phyloP scores from a whole-genome alignment of 1,284 basidiomycete species.

The Trichosporon asahii region DNA sequence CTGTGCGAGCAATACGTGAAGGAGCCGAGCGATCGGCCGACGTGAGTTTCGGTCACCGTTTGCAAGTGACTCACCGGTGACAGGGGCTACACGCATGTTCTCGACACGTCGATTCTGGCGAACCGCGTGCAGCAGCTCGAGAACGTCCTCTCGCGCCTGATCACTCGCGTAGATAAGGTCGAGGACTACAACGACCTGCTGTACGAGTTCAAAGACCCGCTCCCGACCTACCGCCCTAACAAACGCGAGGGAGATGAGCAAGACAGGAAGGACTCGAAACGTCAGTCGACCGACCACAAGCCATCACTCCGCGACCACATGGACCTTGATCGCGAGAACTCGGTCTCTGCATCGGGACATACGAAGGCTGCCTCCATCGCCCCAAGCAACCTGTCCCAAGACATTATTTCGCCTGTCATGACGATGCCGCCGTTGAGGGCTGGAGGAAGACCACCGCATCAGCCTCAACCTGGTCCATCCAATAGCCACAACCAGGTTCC shows the following conservation, averaged over 20 bases:
- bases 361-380: slow-evolving; percentile 2
- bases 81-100: slow-evolving; percentile 32
- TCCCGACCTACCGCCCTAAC: slow-evolving; percentile 19
- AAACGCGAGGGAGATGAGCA: slow-evolving; percentile 14
- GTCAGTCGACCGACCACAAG: background rate
- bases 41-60: slow-evolving; percentile 15
- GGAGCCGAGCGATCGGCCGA: slow-evolving; percentile 24
- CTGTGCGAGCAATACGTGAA: slow-evolving; percentile 26
- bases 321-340: slow-evolving; percentile 4
- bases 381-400: background rate
- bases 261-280: slow-evolving; percentile 1
- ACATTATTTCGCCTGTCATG: slow-evolving; percentile 13
- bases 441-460: background rate
- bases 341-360: background rate
- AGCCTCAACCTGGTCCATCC: background rate
- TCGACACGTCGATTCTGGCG: slow-evolving; percentile 27
- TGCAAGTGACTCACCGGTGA: slow-evolving; percentile 11
- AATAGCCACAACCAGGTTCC: background rate
- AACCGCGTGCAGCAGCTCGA: slow-evolving; percentile 29
- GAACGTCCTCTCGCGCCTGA: slow-evolving; percentile 21
- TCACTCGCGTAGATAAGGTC: slow-evolving; percentile 18
- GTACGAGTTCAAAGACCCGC: slow-evolving; percentile 20
- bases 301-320: slow-evolving; percentile 12
- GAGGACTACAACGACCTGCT: slow-evolving; percentile 23
- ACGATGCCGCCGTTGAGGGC: background rate